These are phyloP conservation scores for Pyricularia grisea DNA, from an alignment of 2,329 filamentous ascomycete species.

Conservation along the genomic window DNA sequence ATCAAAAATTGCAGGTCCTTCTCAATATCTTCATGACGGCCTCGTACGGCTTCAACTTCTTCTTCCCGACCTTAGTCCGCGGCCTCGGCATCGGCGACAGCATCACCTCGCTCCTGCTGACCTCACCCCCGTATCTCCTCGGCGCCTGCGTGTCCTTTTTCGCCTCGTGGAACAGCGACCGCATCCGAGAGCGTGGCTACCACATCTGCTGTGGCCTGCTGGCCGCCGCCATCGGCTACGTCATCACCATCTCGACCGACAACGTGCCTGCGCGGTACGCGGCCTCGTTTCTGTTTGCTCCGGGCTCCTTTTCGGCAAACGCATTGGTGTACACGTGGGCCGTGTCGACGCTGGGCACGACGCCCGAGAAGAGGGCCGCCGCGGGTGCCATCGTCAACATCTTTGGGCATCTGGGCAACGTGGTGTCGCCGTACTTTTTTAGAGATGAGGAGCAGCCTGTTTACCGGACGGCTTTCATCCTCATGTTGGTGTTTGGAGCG, in stretches of 20 bases:
- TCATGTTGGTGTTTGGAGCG: not conserved
- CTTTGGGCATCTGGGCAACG: constrained; percentile 25
- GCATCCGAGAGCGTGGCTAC: not conserved
- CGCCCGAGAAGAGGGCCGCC: constrained; percentile 27
- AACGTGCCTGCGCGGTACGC: constrained; percentile 1
- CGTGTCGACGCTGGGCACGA: constrained; percentile 20
- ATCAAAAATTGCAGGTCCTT: not conserved
- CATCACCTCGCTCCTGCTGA: not conserved
- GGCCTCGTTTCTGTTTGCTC: constrained; percentile 31
- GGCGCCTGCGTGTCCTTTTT: not conserved
- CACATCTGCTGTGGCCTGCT: not conserved
- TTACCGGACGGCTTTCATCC: constrained; percentile 9
- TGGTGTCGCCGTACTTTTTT: constrained; percentile 31
- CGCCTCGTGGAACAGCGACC: constrained; percentile 6
- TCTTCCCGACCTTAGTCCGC: not conserved
- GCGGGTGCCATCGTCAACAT: constrained; percentile 26
- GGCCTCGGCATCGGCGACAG: not conserved
- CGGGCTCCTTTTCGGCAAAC: constrained; percentile 23
- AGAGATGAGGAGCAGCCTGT: constrained; percentile 16
- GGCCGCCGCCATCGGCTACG: not conserved
- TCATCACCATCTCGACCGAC: constrained; percentile 1
- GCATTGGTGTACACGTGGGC: constrained; percentile 25
- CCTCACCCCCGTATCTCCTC: not conserved
- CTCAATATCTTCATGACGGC: constrained; percentile 3
- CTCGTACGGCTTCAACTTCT: constrained; percentile 4